Percentiles rank a stretch among this genome's conserved stretches.
These are phyloP conservation scores for Rheum nobile DNA, from an alignment of 148 eudicot species.

Conservation along the genomic window DNA sequence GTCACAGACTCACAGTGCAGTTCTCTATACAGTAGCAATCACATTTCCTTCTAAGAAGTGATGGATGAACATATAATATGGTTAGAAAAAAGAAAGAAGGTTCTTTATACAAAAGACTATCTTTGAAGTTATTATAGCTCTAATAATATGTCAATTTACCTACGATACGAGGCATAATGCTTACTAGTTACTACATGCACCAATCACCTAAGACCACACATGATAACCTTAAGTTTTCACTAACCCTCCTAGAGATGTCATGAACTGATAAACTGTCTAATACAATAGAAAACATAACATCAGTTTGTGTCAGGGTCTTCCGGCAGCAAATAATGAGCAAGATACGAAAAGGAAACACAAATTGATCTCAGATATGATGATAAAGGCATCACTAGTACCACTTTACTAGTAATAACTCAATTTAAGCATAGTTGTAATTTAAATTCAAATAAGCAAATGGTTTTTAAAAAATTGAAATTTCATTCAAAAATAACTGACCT, in stretches of 20 bases:
- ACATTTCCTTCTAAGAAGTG: background rate
- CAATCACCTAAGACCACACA: background rate
- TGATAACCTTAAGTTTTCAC: background rate
- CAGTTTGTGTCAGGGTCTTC: background rate
- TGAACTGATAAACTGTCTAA: background rate
- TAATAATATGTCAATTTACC: background rate
- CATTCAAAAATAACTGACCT: slow-evolving; percentile 27
- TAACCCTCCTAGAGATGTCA: background rate
- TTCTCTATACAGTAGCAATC: background rate
- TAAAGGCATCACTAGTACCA: background rate
- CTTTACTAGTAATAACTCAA: background rate
- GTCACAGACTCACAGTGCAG: background rate
- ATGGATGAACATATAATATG: background rate
- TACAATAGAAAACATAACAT: background rate
- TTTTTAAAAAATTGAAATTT: background rate
- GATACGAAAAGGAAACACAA: background rate
- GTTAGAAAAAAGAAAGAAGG: background rate
- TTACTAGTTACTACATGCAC: background rate
- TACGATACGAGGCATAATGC: background rate
- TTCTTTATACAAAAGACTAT: background rate
- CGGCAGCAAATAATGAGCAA: background rate
- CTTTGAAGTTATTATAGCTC: background rate
- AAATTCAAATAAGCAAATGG: background rate
- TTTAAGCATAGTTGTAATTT: background rate
- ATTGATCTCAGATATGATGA: background rate